A percentile compares a stretch with the other conserved stretches of the same genome.
These are phyloP conservation scores for Drechslerella dactyloides DNA, from an alignment of 2,329 filamentous ascomycete genomes.

Conservation along the genomic window DNA sequence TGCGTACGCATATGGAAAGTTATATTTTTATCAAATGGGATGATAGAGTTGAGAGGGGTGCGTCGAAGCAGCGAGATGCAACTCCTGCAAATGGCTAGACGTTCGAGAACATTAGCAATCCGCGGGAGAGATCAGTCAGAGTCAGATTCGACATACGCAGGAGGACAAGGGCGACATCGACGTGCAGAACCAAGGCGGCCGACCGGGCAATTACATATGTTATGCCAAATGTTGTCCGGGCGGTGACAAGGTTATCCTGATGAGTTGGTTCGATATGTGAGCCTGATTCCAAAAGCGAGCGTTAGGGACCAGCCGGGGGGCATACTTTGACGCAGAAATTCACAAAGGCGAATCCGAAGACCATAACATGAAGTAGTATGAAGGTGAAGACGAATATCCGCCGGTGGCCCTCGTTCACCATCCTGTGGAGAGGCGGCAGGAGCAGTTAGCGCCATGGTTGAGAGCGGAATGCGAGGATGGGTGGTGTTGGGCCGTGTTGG, in stretches of 20 bases:
- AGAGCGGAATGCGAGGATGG: too few relatives aligned
- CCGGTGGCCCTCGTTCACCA: conserved; percentile 86
- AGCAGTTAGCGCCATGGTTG: not conserved
- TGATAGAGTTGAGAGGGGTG: conserved; percentile 82
- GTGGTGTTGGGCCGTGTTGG: conserved; percentile 31
- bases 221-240: conserved; percentile 73
- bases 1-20: conserved; percentile 75
- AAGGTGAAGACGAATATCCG: conserved; percentile 81
- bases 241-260: conserved; percentile 69
- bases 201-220: conserved; percentile 79
- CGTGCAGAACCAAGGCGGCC: conserved; percentile 77
- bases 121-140: not conserved
- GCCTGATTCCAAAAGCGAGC: too few relatives aligned
- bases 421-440: conserved; percentile 60
- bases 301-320: too few relatives aligned
- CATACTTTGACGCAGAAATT: conserved; percentile 74
- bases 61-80: conserved; percentile 80
- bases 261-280: too few relatives aligned
- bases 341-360: conserved; percentile 80
- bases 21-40: conserved; percentile 83
- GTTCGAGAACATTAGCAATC: not conserved
- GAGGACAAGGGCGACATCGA: conserved; percentile 79
- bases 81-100: conserved; percentile 74
- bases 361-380: conserved; percentile 73
- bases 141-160: conserved; percentile 61